phyloP scores from a whole-genome alignment of 176 grass and related monocot genomes.

The Musa itinerans region DNA sequence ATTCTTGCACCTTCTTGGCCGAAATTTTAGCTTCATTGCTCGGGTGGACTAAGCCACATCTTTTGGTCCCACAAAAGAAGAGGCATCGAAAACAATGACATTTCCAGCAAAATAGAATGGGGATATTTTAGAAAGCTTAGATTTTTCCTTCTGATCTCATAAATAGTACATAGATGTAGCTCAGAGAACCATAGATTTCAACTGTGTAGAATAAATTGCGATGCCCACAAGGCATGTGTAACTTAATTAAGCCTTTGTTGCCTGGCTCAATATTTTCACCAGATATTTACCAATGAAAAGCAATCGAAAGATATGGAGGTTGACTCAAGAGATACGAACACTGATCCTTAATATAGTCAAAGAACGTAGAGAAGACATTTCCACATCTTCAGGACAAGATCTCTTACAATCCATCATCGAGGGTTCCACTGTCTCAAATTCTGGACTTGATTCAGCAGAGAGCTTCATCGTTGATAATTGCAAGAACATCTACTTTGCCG shows the following conservation, averaged over 20 bases:
- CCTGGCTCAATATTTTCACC: neutral
- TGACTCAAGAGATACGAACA: constrained; percentile 27
- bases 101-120: neutral
- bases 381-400: constrained; percentile 4
- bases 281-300: constrained; percentile 58
- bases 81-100: neutral
- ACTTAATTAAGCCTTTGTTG: neutral
- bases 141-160: neutral
- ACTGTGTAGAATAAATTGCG: too few species aligned
- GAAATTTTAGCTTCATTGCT: too few species aligned
- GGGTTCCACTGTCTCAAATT: constrained; percentile 24
- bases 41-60: neutral
- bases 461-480: constrained; percentile 78
- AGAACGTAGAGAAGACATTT: constrained; percentile 21
- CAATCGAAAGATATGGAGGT: constrained; percentile 56
- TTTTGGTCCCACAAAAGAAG: neutral
- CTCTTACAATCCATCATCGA: constrained; percentile 61
- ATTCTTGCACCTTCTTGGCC: neutral
- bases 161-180: neutral
- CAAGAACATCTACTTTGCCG: constrained; percentile 77
- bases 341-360: constrained; percentile 42
- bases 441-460: constrained; percentile 11
- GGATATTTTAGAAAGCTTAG: neutral
- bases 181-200: neutral
- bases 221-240: neutral